phyloP scores from a whole-genome alignment of 2,329 filamentous ascomycete species.

The Penicillium sp. region DNA sequence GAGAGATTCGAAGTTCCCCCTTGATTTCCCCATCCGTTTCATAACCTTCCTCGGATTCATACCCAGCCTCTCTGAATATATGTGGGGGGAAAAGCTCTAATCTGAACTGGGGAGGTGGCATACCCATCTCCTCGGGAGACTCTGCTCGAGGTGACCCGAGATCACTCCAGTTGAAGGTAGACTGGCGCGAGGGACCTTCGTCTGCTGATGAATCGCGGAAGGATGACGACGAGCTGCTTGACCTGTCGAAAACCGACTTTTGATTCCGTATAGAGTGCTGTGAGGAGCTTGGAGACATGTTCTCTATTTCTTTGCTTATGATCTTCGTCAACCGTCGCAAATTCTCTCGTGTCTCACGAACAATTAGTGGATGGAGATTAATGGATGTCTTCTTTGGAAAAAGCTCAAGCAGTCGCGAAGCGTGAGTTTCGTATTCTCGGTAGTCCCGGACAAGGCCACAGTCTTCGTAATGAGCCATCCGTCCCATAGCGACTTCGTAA shows the following conservation, averaged over 20 bases:
- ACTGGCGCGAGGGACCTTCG: constrained; percentile 34
- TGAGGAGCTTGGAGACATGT: constrained; percentile 43
- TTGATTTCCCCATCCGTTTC: constrained; percentile 34
- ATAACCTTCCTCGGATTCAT: constrained; percentile 33
- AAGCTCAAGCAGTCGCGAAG: constrained; percentile 38
- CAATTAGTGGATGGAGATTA: constrained; percentile 9
- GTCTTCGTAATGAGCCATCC: constrained; percentile 38
- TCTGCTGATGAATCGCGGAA: constrained; percentile 40
- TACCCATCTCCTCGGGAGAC: constrained; percentile 34
- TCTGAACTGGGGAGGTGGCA: constrained; percentile 23
- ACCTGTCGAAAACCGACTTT: constrained; percentile 48
- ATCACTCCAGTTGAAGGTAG: constrained; percentile 35
- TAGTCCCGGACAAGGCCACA: constrained; percentile 46
- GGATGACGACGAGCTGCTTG: constrained; percentile 47
- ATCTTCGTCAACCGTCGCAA: constrained; percentile 34
- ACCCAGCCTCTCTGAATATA: constrained; percentile 26
- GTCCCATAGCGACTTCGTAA: constrained; percentile 41
- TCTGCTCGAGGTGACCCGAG: constrained; percentile 29
- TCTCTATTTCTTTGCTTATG: constrained; percentile 43
- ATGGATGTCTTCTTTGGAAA: constrained; percentile 36
- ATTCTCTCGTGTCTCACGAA: constrained; percentile 37
- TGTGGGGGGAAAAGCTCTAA: constrained; percentile 35
- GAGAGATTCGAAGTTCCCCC: constrained; percentile 24
- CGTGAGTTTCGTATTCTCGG: constrained; percentile 49
- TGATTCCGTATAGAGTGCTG: constrained; percentile 38